Evolutionary conservation across 176 grass and related monocot species (phyloP).

Genomic region (Aegilops bicornis): DNA sequence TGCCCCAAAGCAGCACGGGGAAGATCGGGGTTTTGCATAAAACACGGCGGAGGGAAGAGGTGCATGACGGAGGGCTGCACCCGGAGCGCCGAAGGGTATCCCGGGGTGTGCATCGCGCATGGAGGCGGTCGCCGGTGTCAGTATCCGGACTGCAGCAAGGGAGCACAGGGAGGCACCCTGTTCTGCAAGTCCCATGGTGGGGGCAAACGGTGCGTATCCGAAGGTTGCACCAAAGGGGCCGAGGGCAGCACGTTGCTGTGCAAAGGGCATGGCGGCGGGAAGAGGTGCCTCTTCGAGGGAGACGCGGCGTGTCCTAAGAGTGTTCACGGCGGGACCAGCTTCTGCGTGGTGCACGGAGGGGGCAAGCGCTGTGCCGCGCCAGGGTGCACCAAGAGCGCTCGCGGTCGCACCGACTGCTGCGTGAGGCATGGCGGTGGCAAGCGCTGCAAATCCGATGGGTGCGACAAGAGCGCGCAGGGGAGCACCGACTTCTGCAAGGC

Average conservation of each 20-base stretch:
- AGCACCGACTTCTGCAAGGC: constrained; percentile 92
- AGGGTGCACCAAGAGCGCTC: constrained; percentile 78
- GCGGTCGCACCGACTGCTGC: constrained; percentile 71
- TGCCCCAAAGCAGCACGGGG: constrained; percentile 74
- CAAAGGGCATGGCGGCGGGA: constrained; percentile 80
- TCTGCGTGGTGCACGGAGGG: constrained; percentile 82
- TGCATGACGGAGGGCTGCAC: constrained; percentile 68
- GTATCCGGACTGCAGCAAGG: constrained; percentile 55
- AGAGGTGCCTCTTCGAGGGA: constrained; percentile 83
- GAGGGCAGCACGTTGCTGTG: constrained; percentile 82
- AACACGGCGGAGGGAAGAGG: constrained; percentile 82
- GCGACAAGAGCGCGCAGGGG: constrained; percentile 82
- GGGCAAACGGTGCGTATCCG: constrained; percentile 72
- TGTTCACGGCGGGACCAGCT: constrained; percentile 79
- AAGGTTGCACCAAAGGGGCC: constrained; percentile 77
- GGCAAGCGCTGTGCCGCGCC: constrained; percentile 59
- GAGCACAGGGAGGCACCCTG: constrained; percentile 83
- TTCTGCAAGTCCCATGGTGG: constrained; percentile 90
- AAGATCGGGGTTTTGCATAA: constrained; percentile 79
- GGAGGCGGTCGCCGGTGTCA: constrained; percentile 88
- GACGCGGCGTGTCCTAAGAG: constrained; percentile 75
- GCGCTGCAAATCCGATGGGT: constrained; percentile 65
- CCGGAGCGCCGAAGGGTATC: constrained; percentile 72
- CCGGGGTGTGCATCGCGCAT: constrained; percentile 79
- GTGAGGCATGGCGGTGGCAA: constrained; percentile 87